Conservation (phyloP, 2,329 filamentous ascomycete species). For the Pseudocercospora macadamiae region DNA sequence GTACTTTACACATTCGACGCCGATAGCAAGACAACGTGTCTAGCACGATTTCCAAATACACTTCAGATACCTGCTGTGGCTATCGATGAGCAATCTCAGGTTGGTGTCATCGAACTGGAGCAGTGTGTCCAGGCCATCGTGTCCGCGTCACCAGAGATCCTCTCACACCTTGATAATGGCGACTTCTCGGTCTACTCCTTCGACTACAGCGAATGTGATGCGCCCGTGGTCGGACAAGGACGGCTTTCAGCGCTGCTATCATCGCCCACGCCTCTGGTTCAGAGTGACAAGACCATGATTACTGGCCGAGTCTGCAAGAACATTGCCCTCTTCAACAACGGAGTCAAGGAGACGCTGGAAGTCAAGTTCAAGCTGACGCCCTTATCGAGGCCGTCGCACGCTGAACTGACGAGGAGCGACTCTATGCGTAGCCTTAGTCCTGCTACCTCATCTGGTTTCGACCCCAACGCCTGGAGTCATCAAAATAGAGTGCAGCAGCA, state of each 20-base stretch:
- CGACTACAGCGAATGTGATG: slow-evolving; percentile 94
- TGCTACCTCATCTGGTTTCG: slow-evolving; percentile 62
- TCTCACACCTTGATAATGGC: slow-evolving; percentile 65
- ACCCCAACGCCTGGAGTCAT: slow-evolving; percentile 75
- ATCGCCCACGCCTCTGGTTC: slow-evolving; percentile 59
- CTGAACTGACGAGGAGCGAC: slow-evolving; percentile 62
- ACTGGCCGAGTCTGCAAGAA: slow-evolving; percentile 91
- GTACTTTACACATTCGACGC: slow-evolving; percentile 95
- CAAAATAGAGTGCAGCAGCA: slow-evolving; percentile 59
- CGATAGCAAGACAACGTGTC: slow-evolving; percentile 82
- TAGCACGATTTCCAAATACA: slow-evolving; percentile 80
- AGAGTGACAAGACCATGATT: slow-evolving; percentile 71
- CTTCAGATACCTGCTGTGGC: slow-evolving; percentile 78
- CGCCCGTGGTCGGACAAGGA: slow-evolving; percentile 90
- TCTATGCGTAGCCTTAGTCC: slow-evolving; percentile 62
- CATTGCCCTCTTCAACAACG: slow-evolving; percentile 79
- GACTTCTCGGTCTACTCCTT: slow-evolving; percentile 98
- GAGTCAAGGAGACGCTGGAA: slow-evolving; percentile 84
- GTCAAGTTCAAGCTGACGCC: slow-evolving; percentile 86
- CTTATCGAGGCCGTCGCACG: slow-evolving; percentile 67
- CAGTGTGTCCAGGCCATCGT: slow-evolving; percentile 84
- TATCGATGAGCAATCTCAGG: slow-evolving; percentile 76
- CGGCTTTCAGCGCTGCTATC: slow-evolving; percentile 85
- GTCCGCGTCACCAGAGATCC: slow-evolving; percentile 79
- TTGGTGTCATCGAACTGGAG: slow-evolving; percentile 85